A percentile compares a stretch with the other conserved stretches of the same genome.
Evolutionary conservation across 2,329 filamentous ascomycete genomes (phyloP).

Genomic region (Venturia aucupariae): DNA sequence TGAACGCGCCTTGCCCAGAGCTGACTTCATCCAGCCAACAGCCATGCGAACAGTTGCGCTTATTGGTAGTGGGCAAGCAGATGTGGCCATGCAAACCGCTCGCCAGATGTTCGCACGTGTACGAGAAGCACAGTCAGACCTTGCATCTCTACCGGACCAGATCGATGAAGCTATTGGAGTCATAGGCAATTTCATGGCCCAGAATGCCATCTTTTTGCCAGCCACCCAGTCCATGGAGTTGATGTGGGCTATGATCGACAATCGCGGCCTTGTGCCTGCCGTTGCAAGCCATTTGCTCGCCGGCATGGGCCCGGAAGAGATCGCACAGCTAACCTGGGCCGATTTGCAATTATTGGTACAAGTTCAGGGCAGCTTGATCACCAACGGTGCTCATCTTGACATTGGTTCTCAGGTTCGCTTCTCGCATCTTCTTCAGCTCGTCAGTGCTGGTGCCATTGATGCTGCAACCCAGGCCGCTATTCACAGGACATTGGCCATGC

Average conservation of each 20-base stretch:
- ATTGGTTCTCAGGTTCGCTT: conserved; percentile 51
- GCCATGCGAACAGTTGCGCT: conserved; percentile 86
- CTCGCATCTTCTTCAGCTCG: conserved; percentile 50
- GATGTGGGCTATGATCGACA: conserved; percentile 56
- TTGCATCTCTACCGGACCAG: conserved; percentile 48
- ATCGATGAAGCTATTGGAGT: conserved; percentile 80
- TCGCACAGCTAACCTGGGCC: conserved; percentile 44
- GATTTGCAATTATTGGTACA: conserved; percentile 52
- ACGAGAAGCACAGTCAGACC: conserved; percentile 44
- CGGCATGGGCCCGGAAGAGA: conserved; percentile 49
- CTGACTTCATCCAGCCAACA: conserved; percentile 72
- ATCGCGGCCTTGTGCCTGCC: conserved; percentile 51
- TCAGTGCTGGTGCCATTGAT: conserved; percentile 44
- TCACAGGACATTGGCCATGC: conserved; percentile 47
- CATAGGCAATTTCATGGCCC: conserved; percentile 48
- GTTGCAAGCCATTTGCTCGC: conserved; percentile 53
- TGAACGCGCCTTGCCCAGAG: conserved; percentile 49
- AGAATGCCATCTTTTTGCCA: conserved; percentile 42
- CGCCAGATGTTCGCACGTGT: conserved; percentile 84
- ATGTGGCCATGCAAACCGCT: conserved; percentile 70
- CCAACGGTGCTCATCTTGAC: conserved; percentile 40
- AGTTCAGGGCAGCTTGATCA: conserved; percentile 45
- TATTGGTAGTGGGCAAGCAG: conserved; percentile 73
- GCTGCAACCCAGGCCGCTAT: conserved; percentile 47
- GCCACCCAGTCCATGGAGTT: conserved; percentile 49